Conservation (phyloP, 441 rosid species). For the Pelargonium cotyledonis region DNA sequence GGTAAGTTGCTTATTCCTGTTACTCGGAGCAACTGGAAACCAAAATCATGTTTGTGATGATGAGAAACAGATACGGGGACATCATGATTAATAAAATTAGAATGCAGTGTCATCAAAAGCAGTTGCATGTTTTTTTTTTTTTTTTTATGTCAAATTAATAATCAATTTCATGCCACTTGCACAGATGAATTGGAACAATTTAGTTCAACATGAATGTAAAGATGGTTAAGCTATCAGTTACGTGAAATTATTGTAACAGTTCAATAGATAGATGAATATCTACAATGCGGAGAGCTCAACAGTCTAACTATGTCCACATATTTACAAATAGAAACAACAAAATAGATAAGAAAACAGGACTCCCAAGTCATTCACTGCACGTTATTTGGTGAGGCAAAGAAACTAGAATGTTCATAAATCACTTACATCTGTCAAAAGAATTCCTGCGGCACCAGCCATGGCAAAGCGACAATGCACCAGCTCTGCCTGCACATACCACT, state of each 20-base stretch:
- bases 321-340: slow-evolving; percentile 2
- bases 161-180: no score
- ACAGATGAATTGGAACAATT: no score
- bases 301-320: background rate
- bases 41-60: no score
- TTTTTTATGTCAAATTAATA: no score
- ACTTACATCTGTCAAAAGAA: slow-evolving; percentile 82
- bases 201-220: no score
- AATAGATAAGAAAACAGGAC: background rate
- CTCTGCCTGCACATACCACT: slow-evolving; percentile 97
- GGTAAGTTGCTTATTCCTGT: slow-evolving; percentile 69
- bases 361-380: background rate
- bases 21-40: slow-evolving; percentile 57
- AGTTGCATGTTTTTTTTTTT: no score
- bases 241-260: no score
- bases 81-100: background rate
- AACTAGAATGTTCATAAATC: background rate
- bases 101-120: no score
- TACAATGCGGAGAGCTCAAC: background rate
- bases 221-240: no score
- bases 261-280: no score
- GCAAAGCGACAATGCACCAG: slow-evolving; percentile 90
- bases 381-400: background rate
- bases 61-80: no score
- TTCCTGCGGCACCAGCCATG: slow-evolving; percentile 88